Evolutionary conservation across 352 stramenopile genomes (phyloP).

Genomic region (Phytopythium chamaehyphon): DNA sequence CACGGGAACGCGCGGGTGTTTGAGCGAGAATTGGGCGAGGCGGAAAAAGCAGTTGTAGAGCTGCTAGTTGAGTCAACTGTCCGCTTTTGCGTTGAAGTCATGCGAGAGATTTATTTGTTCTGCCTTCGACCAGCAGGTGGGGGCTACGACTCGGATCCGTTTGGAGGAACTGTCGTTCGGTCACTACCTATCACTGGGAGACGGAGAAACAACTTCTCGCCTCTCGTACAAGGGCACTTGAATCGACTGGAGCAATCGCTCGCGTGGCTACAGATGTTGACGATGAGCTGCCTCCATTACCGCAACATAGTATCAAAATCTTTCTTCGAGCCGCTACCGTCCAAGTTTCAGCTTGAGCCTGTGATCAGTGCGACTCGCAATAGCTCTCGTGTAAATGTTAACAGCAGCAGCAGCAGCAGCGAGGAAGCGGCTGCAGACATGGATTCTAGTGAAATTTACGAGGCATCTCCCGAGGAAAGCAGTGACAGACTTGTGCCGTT

Average conservation of each 20-base stretch:
- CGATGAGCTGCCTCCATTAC: constrained; percentile 70
- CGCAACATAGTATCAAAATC: constrained; percentile 49
- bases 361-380: background rate
- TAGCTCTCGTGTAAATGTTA: background rate
- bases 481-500: constrained; percentile 34
- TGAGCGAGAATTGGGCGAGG: background rate
- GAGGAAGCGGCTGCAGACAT: background rate
- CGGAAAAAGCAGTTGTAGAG: constrained; percentile 19
- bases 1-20: background rate
- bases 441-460: constrained; percentile 1
- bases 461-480: constrained; percentile 12
- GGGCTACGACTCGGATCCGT: constrained; percentile 25
- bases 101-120: constrained; percentile 49
- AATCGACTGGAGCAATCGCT: constrained; percentile 57
- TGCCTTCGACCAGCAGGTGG: constrained; percentile 32
- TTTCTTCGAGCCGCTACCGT: constrained; percentile 60
- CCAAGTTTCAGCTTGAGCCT: constrained; percentile 36
- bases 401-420: background rate
- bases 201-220: constrained; percentile 32
- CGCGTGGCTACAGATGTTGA: constrained; percentile 63
- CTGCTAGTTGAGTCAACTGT: constrained; percentile 39
- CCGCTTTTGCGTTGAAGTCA: constrained; percentile 53
- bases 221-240: constrained; percentile 43
- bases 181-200: constrained; percentile 43
- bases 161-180: constrained; percentile 28